These are phyloP conservation scores for Medicago ruthenica DNA, from an alignment of 306 rosid genomes.

Conservation along the genomic window DNA sequence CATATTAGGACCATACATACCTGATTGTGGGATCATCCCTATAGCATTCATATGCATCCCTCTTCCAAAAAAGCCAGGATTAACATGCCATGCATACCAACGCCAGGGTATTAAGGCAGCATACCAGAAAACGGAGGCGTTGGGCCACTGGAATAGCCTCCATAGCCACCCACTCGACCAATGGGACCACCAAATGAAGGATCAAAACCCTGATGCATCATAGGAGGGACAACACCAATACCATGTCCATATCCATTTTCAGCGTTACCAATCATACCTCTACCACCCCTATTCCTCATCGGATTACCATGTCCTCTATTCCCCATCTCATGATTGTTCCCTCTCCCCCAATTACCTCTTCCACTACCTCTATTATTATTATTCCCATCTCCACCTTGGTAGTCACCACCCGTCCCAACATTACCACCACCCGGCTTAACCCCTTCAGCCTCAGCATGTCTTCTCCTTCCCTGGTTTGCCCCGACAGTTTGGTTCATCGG, in stretches of 20 bases:
- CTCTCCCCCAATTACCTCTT: constrained; percentile 95
- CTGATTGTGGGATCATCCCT: constrained; percentile 91
- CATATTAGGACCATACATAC: constrained; percentile 89
- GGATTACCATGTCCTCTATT: constrained; percentile 78
- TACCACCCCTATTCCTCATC: constrained; percentile 83
- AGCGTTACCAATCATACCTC: constrained; percentile 90
- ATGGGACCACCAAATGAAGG: constrained; percentile 88
- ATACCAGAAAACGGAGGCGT: constrained; percentile 78
- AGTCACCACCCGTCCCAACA: constrained; percentile 77
- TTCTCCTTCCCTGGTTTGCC: constrained; percentile 59
- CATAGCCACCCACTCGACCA: constrained; percentile 89
- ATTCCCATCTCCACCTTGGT: constrained; percentile 81
- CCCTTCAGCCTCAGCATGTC: constrained; percentile 62
- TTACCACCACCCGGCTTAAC: constrained; percentile 68
- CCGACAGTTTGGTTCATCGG: constrained; percentile 55
- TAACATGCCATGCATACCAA: constrained; percentile 95
- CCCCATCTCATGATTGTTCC: constrained; percentile 79
- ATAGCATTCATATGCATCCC: constrained; percentile 91
- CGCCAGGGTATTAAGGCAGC: constrained; percentile 77
- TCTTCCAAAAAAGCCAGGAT: constrained; percentile 91
- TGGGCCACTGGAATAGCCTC: constrained; percentile 89
- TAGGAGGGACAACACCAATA: constrained; percentile 75
- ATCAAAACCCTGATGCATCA: constrained; percentile 92
- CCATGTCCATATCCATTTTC: constrained; percentile 92
- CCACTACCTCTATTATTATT: constrained; percentile 66